A percentile compares a stretch with the other conserved stretches of the same genome.
These are phyloP conservation scores for Botrytis byssoidea DNA, from an alignment of 2,329 filamentous ascomycete genomes.

Conservation along the genomic window DNA sequence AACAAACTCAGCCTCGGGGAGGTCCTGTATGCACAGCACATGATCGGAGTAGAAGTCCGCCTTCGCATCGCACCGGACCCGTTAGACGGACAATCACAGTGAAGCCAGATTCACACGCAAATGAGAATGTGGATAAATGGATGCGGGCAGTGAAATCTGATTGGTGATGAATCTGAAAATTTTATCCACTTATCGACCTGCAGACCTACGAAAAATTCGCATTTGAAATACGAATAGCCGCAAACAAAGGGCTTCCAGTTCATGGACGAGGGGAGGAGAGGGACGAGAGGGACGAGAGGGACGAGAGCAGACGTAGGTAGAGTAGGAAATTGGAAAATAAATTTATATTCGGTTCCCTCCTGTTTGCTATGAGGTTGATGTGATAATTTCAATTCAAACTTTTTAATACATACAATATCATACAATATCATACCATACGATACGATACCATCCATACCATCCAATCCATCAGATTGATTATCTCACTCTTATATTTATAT, in stretches of 20 bases:
- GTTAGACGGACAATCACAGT: neutral
- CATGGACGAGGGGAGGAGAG: neutral
- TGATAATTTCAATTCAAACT: neutral
- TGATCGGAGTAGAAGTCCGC: neutral
- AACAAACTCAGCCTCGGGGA: neutral
- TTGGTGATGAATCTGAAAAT: neutral
- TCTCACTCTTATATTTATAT: neutral
- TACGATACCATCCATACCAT: too few species aligned
- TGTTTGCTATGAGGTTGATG: neutral
- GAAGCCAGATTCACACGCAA: neutral
- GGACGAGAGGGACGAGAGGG: neutral
- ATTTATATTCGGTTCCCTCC: neutral
- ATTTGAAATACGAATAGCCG: conserved; percentile 5
- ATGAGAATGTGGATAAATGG: neutral
- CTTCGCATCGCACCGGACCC: neutral
- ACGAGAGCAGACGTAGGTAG: neutral
- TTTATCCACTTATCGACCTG: neutral
- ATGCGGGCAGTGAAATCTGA: neutral
- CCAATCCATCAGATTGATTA: too few species aligned
- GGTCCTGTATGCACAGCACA: neutral
- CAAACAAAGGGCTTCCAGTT: neutral
- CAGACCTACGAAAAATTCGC: conserved; percentile 19
- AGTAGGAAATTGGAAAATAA: neutral
- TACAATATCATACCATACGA: too few species aligned
- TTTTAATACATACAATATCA: neutral